These are phyloP conservation scores for Penicillium decumbens DNA, from an alignment of 2,329 filamentous ascomycete genomes.

Conservation along the genomic window DNA sequence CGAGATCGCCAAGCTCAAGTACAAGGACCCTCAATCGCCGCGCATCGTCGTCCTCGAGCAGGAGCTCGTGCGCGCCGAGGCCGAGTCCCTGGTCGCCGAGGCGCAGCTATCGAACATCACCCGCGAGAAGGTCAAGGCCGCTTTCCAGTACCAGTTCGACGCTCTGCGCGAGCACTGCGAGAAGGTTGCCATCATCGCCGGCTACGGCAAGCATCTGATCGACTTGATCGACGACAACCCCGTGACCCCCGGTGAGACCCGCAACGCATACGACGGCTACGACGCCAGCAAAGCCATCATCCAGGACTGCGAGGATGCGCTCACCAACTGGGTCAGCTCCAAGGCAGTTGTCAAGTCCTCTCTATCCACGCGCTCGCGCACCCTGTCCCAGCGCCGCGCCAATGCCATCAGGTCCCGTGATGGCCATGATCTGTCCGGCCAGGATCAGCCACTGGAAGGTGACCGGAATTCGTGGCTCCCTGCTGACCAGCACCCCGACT, in stretches of 20 bases:
- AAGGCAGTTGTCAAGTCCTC: slow-evolving; percentile 84
- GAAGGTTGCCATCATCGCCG: slow-evolving; percentile 96
- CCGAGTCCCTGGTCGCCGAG: slow-evolving; percentile 97
- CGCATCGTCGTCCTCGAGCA: slow-evolving; percentile 98
- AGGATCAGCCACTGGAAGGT: slow-evolving; percentile 73
- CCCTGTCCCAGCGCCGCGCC: slow-evolving; percentile 76
- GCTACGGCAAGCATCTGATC: slow-evolving; percentile 96
- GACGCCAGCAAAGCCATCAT: slow-evolving; percentile 98
- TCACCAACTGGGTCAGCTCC: slow-evolving; percentile 93
- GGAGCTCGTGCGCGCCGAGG: slow-evolving; percentile 95
- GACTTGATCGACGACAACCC: slow-evolving; percentile 95
- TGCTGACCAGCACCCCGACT: slow-evolving; percentile 55
- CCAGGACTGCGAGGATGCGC: slow-evolving; percentile 94
- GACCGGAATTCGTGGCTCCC: slow-evolving; percentile 79
- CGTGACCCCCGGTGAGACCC: slow-evolving; percentile 94
- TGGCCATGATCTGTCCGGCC: slow-evolving; percentile 74
- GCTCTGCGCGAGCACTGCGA: slow-evolving; percentile 95
- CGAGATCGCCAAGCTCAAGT: slow-evolving; percentile 97
- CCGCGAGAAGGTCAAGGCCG: slow-evolving; percentile 97
- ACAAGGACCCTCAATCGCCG: slow-evolving; percentile 98
- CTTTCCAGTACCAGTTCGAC: slow-evolving; percentile 97
- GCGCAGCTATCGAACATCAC: slow-evolving; percentile 99
- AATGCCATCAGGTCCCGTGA: slow-evolving; percentile 68
- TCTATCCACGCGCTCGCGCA: slow-evolving; percentile 81
- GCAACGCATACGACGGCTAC: slow-evolving; percentile 93